Evolutionary conservation across 164 flowering plant genomes (phyloP), one percentile per base, ranked within the genome.

Genomic region (Magnolia kwangsiensis): DNA sequence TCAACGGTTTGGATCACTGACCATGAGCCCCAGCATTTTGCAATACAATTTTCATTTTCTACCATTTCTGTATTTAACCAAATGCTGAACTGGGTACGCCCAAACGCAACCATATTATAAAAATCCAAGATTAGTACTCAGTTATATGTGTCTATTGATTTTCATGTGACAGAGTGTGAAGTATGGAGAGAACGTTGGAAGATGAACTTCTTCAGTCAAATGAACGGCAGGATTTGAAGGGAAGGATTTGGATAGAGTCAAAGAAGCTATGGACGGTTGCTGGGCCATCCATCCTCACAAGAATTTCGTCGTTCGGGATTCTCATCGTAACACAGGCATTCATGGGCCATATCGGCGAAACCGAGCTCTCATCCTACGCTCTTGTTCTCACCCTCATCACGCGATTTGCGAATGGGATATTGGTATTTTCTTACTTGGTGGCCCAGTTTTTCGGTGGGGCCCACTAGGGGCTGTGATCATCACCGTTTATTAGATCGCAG

Each of bases 261-360:
- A 87, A 83, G 81, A 86, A 80, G 81, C 19, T 90, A 21, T 90
- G 91, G 90, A 27, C 78, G 1, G 89, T 88, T 16, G 88, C 86
- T 0, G 89, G 81, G 2, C 91, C 91, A 8, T 87, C 91, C 1
- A 87, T 86, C 3, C 83, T 88, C 77, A 85, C 87, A 0, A 81
- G 90, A 51, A 77, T 83, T 29, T 81, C 90, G 0, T 69, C 84
- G 1, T 87, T 83, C 19, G 88, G 88, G 1, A 76, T 85, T 7
- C 27, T 76, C 0, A 75, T 89, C 0, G 80, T 88, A 59, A 86
- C 79, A 24, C 90, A 86, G 70, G 88, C 89, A 2, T 88, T 88
- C 61, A 70, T 87, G 27, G 92, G 91, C 1, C 92, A 88, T 67
- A 78, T 88, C 9, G 87, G 91, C 13, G 49, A 87, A 2, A 75